Percentiles rank a stretch among this genome's conserved stretches.
Evolutionary conservation across 1,284 basidiomycete species (phyloP).

Genomic region (Marasmius tenuissimus): DNA sequence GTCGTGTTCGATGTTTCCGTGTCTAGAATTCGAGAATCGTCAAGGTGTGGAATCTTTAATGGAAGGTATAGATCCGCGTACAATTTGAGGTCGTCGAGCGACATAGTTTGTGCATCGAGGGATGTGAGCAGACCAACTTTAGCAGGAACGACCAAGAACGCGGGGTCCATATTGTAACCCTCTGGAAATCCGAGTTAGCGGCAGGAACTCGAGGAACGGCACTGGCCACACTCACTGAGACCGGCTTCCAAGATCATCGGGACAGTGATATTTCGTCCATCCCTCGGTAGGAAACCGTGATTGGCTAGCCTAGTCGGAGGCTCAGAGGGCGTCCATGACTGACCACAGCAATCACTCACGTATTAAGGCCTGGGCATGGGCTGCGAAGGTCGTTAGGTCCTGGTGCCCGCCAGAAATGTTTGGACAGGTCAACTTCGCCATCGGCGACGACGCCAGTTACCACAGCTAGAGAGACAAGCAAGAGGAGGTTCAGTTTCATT

Average conservation of each 20-base stretch:
- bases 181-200: not conserved
- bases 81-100: constrained; percentile 14
- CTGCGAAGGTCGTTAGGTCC: too few species aligned
- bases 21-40: constrained; percentile 4
- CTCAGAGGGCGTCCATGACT: not conserved
- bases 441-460: too few species aligned
- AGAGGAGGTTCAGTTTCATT: too few species aligned
- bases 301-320: constrained; percentile 16
- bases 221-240: constrained; percentile 1
- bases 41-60: not conserved
- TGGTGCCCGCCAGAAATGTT: too few species aligned
- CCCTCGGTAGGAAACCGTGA: constrained; percentile 20
- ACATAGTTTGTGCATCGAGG: constrained; percentile 4
- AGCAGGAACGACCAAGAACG: constrained; percentile 8
- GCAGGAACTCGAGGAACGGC: not conserved
- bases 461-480: too few species aligned
- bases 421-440: too few species aligned
- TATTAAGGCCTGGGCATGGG: too few species aligned
- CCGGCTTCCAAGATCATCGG: constrained; percentile 12
- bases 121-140: constrained; percentile 17
- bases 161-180: constrained; percentile 1
- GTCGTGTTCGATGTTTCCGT: constrained; percentile 22
- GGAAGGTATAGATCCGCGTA: not conserved
- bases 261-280: constrained; percentile 18
- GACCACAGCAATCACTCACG: too few species aligned